Evolutionary conservation across 768 basidiomycete genomes (phyloP), one percentile per base, ranked within the genome.

Genomic region (Sarcomyxa edulis): DNA sequence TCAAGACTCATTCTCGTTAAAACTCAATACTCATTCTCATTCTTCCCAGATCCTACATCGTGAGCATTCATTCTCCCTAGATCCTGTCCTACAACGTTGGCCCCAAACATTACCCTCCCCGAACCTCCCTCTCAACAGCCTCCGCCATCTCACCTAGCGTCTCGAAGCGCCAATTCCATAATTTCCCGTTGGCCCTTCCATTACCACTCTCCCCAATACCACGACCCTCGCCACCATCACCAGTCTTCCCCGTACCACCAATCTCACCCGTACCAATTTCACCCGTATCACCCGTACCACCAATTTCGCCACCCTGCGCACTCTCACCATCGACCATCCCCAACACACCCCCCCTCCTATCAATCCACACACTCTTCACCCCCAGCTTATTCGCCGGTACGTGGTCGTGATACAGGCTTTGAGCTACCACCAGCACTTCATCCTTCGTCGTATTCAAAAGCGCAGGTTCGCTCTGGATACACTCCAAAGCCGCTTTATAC

Each of bases 341-440:
- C 42, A 68, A 64, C 27, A 64, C 56, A 37, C 75, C 61, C 1
- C 60, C 62, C 62, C 69, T 55, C 14, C 80, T 67, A 37, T 80
- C 74, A 48, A 89, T 84, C 77, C 80, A 88, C 21, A 78, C 75
- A 23, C 74, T 78, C 19, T 48, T 58, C 18, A 88, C 51, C 0
- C 76, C 76, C n/a, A 74, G 59, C 50, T 61, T 55, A 44, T 62
- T 71, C 26, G 82, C 80, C 1, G 86, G 78, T 16, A 66, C 65
- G 45, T 83, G 73, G 50, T 88, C 86, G 45, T 86, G 82, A 15
- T 53, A 58, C 43, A 84, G 51, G 44, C 81, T 84, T 49, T 80
- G 76, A 12, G 86, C 85, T 5, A 83, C 81, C 33, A 77, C 66
- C 20, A 87, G 64, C 6, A 83, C 77, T 43, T 72, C 59, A 21